A percentile compares a stretch with the other conserved stretches of the same genome.
Evolutionary conservation across 345 rosid species (phyloP).

Genomic region (Durio zibethinus): DNA sequence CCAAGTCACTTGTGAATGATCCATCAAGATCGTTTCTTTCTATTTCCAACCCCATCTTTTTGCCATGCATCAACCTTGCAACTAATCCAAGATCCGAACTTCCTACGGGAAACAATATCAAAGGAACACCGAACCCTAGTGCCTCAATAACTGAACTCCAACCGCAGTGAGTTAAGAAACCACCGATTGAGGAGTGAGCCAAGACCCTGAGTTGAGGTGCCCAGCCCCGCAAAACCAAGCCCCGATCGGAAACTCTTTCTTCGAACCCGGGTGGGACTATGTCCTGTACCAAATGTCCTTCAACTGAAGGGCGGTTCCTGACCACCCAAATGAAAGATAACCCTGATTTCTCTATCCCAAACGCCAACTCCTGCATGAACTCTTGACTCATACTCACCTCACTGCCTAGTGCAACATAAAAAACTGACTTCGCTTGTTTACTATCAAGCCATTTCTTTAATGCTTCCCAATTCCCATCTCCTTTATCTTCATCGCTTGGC

Average conservation of each 20-base stretch:
- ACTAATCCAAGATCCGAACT: conserved; percentile 33
- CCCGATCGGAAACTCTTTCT: background rate
- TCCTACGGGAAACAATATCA: conserved; percentile 44
- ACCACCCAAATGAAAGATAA: conserved; percentile 45
- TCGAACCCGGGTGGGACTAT: background rate
- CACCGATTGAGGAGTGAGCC: conserved; percentile 30
- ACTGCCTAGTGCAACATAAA: conserved; percentile 41
- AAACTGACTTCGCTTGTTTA: conserved; percentile 30
- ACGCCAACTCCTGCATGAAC: conserved; percentile 33
- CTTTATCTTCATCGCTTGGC: background rate
- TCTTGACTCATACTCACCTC: conserved; percentile 31
- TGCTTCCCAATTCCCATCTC: conserved; percentile 22
- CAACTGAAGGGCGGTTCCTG: background rate
- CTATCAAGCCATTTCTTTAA: conserved; percentile 37
- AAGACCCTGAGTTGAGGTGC: conserved; percentile 41
- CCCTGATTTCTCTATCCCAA: conserved; percentile 40
- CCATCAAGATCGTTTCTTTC: conserved; percentile 34
- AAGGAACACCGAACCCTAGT: conserved; percentile 43
- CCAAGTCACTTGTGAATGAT: conserved; percentile 29
- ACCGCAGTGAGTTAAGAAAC: conserved; percentile 27
- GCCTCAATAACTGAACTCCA: conserved; percentile 35
- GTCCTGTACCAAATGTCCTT: background rate
- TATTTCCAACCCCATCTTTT: conserved; percentile 42
- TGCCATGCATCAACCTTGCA: conserved; percentile 34
- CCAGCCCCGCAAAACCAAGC: conserved; percentile 31